Evolutionary conservation across 805 yeast genomes (phyloP), one percentile per base, ranked within the genome.

Genomic region (Wickerhamiella dianesei): DNA sequence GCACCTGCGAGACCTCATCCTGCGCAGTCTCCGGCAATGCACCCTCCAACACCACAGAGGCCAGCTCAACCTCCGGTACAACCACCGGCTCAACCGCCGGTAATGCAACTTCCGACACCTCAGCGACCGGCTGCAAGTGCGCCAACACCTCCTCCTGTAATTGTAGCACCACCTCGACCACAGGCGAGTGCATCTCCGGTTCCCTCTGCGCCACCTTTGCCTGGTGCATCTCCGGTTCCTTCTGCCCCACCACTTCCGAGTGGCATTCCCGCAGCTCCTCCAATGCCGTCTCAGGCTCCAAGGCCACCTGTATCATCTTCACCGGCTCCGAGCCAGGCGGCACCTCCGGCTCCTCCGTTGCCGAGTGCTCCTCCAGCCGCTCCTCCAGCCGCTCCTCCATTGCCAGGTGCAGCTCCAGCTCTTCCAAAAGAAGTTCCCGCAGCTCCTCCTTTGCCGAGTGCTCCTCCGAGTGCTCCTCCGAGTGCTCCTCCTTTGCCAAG

Each of bases 81-180:
- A n/a, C n/a, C n/a, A n/a, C n/a, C n/a, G n/a, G n/a, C n/a, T n/a
- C n/a, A n/a, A n/a, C n/a, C 21, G 35, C 44, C 57, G 64, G 42
- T 62, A 67, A 50, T 67, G 69, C 55, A 55, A 8, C 64, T 61
- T 2, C 50, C 56, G 40, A 53, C 58, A 19, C 62, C 63, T 2
- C 62, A 63, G 1, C 53, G 64, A 12, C 47, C 46, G 21, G 53
- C 63, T 14, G 53, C 47, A 17, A 41, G 43, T 19, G 41, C 51
- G n/a, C 50, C 51, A 1, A 47, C 54, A 4, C 46, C 49, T 32
- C 48, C 40, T 13, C 40, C 40, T 37, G 17, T n/a, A n/a, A n/a
- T n/a, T n/a, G n/a, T n/a, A n/a, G n/a, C n/a, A n/a, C n/a, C n/a
- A n/a, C n/a, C n/a, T n/a, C n/a, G n/a, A n/a, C n/a, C n/a, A n/a